Percentiles rank a stretch among this genome's conserved stretches.
phyloP scores from a whole-genome alignment of 176 grass and related monocot species.

The Oryza meyeriana region DNA sequence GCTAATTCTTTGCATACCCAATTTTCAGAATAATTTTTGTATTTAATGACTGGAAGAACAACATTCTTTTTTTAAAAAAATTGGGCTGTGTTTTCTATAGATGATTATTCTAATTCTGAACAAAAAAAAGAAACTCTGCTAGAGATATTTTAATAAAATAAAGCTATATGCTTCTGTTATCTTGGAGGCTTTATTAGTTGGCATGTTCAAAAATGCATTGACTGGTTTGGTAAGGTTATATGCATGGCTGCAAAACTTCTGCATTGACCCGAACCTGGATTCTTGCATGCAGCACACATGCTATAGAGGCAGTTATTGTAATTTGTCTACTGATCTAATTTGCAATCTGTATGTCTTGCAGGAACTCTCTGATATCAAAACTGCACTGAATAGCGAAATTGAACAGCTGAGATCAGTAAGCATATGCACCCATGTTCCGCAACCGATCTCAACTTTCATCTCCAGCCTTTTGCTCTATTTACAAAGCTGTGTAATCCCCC shows the following conservation, averaged over 20 bases:
- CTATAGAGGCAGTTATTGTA: not conserved
- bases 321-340: conserved; percentile 15
- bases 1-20: not conserved
- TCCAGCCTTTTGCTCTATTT: not conserved
- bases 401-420: conserved; percentile 83
- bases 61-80: not conserved
- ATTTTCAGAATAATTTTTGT: not conserved
- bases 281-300: not conserved
- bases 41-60: not conserved
- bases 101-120: not conserved
- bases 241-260: not conserved
- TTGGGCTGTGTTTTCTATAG: not conserved
- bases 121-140: not conserved
- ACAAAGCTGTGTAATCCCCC: conserved; percentile 20
- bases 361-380: conserved; percentile 91
- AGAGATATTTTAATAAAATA: not conserved
- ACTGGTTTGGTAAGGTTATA: not conserved
- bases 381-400: conserved; percentile 66
- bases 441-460: not conserved
- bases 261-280: not conserved
- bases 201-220: not conserved
- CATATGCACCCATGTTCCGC: not conserved
- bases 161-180: not conserved
- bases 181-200: not conserved
- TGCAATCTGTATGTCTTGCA: conserved; percentile 41